These are phyloP conservation scores for Opeltia flavorubescens DNA, from an alignment of 495 filamentous ascomycete species.

Conservation along the genomic window DNA sequence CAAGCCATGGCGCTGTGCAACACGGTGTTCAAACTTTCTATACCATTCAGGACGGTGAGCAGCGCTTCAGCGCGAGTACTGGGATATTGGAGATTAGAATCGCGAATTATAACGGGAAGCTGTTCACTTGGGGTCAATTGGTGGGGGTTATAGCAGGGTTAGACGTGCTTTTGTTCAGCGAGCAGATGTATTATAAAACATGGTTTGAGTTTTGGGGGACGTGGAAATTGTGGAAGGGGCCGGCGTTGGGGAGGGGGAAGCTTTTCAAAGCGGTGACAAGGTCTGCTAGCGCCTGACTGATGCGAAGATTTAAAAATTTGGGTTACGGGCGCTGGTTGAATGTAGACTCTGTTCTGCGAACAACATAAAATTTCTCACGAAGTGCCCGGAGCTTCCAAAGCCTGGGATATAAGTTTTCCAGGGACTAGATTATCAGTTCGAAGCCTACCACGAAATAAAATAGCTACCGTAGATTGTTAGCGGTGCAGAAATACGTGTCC, in stretches of 20 bases:
- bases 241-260: neutral
- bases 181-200: neutral
- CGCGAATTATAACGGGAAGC: neutral
- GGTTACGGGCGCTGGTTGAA: too few relatives aligned
- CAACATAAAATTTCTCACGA: too few relatives aligned
- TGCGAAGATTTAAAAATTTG: too few relatives aligned
- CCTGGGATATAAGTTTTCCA: too few relatives aligned
- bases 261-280: too few relatives aligned
- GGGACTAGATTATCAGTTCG: too few relatives aligned
- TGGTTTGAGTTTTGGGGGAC: neutral
- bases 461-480: too few relatives aligned
- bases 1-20: neutral
- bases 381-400: too few relatives aligned
- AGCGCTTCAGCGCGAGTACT: neutral
- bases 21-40: neutral
- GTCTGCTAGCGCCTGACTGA: too few relatives aligned
- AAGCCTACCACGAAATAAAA: too few relatives aligned
- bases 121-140: neutral
- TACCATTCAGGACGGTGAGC: neutral
- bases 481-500: too few relatives aligned
- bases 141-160: neutral
- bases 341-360: too few relatives aligned
- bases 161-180: neutral
- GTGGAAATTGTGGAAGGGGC: neutral
- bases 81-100: neutral